These are phyloP conservation scores for Cercospora sojina DNA, from an alignment of 2,329 filamentous ascomycete genomes.

Conservation along the genomic window DNA sequence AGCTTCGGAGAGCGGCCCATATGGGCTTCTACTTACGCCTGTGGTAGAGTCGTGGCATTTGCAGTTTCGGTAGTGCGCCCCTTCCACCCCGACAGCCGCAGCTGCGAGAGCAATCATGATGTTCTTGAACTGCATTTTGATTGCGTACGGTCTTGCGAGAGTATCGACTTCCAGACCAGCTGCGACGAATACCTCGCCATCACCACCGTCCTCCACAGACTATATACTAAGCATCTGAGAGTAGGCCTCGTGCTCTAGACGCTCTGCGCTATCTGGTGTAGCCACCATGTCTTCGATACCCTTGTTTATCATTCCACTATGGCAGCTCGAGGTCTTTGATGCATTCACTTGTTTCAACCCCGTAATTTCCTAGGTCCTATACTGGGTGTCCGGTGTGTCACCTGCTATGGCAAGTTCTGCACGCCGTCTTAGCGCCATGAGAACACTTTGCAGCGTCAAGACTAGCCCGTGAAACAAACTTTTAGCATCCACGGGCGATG, in stretches of 20 bases:
- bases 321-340: not conserved
- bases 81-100: not conserved
- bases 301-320: not conserved
- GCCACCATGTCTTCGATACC: not conserved
- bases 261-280: not conserved
- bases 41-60: not conserved
- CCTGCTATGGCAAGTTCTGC: not conserved
- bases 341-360: not conserved
- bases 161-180: not conserved
- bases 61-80: not conserved
- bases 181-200: not conserved
- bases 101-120: not conserved
- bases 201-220: not conserved
- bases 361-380: not conserved
- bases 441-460: no score
- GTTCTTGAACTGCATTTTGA: slow-evolving; percentile 3
- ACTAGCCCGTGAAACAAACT: no score
- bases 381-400: not conserved
- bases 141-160: not conserved
- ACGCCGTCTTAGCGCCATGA: no score
- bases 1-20: not conserved
- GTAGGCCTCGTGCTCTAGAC: not conserved
- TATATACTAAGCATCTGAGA: not conserved
- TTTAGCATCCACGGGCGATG: no score
- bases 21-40: not conserved